These are phyloP conservation scores for Nakazawaea anatomiae DNA, from an alignment of 805 yeast genomes.

Conservation along the genomic window DNA sequence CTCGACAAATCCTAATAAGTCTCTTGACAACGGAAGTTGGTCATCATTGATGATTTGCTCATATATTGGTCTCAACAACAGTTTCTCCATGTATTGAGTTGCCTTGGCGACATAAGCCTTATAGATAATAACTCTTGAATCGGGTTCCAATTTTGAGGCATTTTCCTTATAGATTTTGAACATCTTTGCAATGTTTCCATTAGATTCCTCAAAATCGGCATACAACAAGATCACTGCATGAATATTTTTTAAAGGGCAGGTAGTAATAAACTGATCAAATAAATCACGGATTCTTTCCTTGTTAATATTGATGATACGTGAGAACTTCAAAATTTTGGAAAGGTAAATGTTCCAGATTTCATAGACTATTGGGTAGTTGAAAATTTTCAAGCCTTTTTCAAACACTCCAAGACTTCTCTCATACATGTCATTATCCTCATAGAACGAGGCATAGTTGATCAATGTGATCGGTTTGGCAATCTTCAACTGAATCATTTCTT, in stretches of 20 bases:
- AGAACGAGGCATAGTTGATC: slow-evolving; percentile 58
- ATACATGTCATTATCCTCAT: slow-evolving; percentile 39
- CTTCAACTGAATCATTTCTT: slow-evolving; percentile 47
- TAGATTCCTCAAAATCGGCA: slow-evolving; percentile 53
- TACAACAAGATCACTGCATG: slow-evolving; percentile 49
- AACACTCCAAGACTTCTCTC: slow-evolving; percentile 54
- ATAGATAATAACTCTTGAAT: slow-evolving; percentile 33
- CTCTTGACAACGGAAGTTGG: slow-evolving; percentile 21
- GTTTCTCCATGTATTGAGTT: slow-evolving; percentile 31
- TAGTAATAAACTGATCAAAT: slow-evolving; percentile 61
- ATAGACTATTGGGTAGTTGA: slow-evolving; percentile 53
- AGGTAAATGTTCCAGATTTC: slow-evolving; percentile 73
- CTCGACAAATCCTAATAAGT: slow-evolving; percentile 34
- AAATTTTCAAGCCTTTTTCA: slow-evolving; percentile 62
- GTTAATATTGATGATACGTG: slow-evolving; percentile 26
- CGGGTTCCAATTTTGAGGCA: slow-evolving; percentile 23
- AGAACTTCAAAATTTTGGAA: slow-evolving; percentile 34
- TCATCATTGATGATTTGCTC: slow-evolving; percentile 40
- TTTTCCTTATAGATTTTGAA: slow-evolving; percentile 41
- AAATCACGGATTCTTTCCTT: slow-evolving; percentile 61
- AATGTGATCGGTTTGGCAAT: slow-evolving; percentile 65
- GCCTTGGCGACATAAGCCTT: slow-evolving; percentile 36
- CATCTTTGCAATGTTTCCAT: slow-evolving; percentile 47
- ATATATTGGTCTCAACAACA: slow-evolving; percentile 41
- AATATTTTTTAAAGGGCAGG: slow-evolving; percentile 35